Percentiles rank a stretch among this genome's conserved stretches.
phyloP scores from a whole-genome alignment of 768 basidiomycete genomes.

The Hemileccinum rubropunctum region DNA sequence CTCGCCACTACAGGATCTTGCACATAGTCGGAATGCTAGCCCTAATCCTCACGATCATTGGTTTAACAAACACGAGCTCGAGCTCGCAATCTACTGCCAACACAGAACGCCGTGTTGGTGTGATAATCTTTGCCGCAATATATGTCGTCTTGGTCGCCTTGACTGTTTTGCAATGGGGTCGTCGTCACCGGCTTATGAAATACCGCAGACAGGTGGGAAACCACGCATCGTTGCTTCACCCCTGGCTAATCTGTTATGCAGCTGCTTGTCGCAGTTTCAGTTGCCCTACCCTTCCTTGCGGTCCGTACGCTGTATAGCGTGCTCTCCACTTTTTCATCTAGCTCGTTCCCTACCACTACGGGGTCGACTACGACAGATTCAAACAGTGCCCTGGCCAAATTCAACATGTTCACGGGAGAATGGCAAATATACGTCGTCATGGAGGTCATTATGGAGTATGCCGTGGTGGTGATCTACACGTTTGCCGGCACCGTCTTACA shows the following conservation, averaged over 20 bases:
- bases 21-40: conserved; percentile 27
- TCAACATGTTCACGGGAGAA: conserved; percentile 55
- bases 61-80: conserved; percentile 22
- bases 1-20: conserved; percentile 24
- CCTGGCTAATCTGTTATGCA: conserved; percentile 25
- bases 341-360: conserved; percentile 35
- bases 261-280: conserved; percentile 55
- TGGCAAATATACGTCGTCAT: conserved; percentile 60
- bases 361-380: conserved; percentile 17
- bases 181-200: conserved; percentile 37
- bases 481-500: conserved; percentile 28
- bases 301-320: conserved; percentile 48
- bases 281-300: conserved; percentile 59
- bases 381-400: conserved; percentile 41
- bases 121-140: conserved; percentile 31
- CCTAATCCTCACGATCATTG: conserved; percentile 33
- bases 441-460: conserved; percentile 59
- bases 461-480: conserved; percentile 44
- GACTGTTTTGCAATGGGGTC: conserved; percentile 50
- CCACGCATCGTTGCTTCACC: neutral
- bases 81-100: conserved; percentile 18
- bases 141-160: conserved; percentile 46
- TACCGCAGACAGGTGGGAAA: conserved; percentile 35
- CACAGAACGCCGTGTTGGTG: conserved; percentile 33
- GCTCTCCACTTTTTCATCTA: conserved; percentile 52